Base-by-base conservation (phyloP, 371 early-diverging fungal genomes). In the Chytridium lagenaria region DNA sequence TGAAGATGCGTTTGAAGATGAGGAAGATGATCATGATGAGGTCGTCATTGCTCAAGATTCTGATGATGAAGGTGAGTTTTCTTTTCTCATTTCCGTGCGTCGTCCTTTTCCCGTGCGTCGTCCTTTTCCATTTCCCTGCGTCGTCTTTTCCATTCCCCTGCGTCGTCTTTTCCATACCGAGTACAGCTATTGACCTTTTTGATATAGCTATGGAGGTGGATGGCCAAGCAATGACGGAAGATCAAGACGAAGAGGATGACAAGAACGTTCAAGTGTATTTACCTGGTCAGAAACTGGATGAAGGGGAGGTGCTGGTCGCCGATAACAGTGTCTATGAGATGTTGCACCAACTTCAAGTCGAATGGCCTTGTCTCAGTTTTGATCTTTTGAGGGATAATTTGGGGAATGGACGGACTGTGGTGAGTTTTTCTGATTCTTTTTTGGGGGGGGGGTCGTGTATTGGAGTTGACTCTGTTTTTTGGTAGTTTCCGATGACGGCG, bases 361-460 rank as follows among this genome's bases (percentile, higher is more conserved):
- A 93, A 74, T 95, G 96, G 93, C 99, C 99, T n/a, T 97, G 97
- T 80, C 87, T 98, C 70, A 92, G 92, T 83, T 98, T 98, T 72
- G 99, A 98, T 80, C 83, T 98, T 69, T 81, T 97, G 57, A 83
- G 87, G 50, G 97, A 97, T 78, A 87, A 88, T 37, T 81, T 96
- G 61, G 98, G 96, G 16, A 86, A 85, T 23, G 90, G 90, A 71
- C 87, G 98, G 69, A 90, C 87, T 68, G 88, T 87, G 36, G 91
- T 91, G 40, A 34, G 81, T 74, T 82, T 80, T 16, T 70, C 64
- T 52, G 1, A 40, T 31, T 36, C 30, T 10, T 59, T 1, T 50
- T 69, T 30, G 16, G 28, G n/a, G n/a, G n/a, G n/a, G n/a, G n/a
- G n/a, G n/a, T n/a, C n/a, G n/a, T 57, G 1, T 26, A 26, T 26